Conservation (phyloP, 371 early-diverging fungal species). For the Saksenaea oblongispora region DNA sequence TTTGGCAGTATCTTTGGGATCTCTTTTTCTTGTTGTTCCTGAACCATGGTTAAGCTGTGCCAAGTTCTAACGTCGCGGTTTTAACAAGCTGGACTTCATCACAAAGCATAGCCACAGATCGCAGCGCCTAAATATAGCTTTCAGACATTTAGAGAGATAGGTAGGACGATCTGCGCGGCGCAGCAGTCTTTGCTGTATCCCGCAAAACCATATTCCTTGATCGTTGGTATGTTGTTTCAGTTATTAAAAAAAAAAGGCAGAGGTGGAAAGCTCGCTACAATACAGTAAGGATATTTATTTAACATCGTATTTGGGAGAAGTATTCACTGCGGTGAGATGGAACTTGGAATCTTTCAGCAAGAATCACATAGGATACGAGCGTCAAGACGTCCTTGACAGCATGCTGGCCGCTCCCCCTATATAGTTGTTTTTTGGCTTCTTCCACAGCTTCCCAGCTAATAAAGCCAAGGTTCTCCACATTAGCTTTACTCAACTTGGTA, state of each 20-base stretch:
- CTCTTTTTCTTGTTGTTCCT: neutral
- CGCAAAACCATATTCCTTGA: too few species aligned
- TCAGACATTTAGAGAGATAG: neutral
- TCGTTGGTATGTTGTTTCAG: too few species aligned
- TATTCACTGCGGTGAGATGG: neutral
- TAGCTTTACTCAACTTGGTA: slow-evolving; percentile 14
- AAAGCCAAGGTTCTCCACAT: slow-evolving; percentile 18
- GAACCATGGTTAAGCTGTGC: neutral
- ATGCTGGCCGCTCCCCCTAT: neutral
- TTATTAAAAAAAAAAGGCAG: too few species aligned
- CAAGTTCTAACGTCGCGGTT: neutral
- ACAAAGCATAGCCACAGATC: neutral
- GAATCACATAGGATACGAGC: slow-evolving; percentile 17
- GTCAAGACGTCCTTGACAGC: slow-evolving; percentile 15
- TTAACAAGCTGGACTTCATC: neutral
- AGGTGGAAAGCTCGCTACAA: too few species aligned
- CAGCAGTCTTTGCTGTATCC: too few species aligned
- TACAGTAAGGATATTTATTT: neutral
- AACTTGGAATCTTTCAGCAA: slow-evolving; percentile 19
- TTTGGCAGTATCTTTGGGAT: slow-evolving; percentile 29
- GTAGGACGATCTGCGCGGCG: too few species aligned
- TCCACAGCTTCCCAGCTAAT: slow-evolving; percentile 2
- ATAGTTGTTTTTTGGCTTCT: neutral
- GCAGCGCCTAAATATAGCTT: neutral
- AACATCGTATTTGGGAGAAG: too few species aligned